These are phyloP conservation scores for Microthyrium microscopicum DNA, from an alignment of 2,329 filamentous ascomycete species.

Conservation along the genomic window DNA sequence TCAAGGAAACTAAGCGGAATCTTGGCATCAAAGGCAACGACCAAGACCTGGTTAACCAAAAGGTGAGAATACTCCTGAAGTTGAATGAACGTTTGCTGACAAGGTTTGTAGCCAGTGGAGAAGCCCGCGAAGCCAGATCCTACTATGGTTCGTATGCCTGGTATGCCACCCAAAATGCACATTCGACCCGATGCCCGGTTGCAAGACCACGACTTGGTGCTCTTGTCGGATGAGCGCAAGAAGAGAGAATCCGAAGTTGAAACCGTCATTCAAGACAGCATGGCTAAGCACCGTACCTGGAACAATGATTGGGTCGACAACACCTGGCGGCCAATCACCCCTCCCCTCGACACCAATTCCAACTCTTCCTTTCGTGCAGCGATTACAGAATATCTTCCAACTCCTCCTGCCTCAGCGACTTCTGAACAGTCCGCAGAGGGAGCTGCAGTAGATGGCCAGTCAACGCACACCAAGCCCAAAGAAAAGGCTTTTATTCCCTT, in stretches of 20 bases:
- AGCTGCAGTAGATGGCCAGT: conserved; percentile 18
- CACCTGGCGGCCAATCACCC: conserved; percentile 71
- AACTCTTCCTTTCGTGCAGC: conserved; percentile 23
- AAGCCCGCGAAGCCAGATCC: no score
- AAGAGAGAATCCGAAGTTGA: conserved; percentile 72
- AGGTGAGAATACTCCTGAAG: no score
- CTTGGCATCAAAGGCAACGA: conserved; percentile 84
- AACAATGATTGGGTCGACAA: conserved; percentile 80
- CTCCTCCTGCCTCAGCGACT: conserved; percentile 23
- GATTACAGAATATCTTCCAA: conserved; percentile 23
- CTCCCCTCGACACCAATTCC: conserved; percentile 39
- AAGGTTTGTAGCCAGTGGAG: no score
- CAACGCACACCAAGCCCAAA: conserved; percentile 5
- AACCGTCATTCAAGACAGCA: conserved; percentile 69
- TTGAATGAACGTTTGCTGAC: no score
- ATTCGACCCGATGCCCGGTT: conserved; percentile 49
- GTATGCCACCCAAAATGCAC: conserved; percentile 27
- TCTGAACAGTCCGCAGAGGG: conserved; percentile 40
- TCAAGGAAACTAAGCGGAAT: conserved; percentile 79
- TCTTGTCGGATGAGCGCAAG: conserved; percentile 58
- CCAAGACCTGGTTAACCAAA: conserved; percentile 70
- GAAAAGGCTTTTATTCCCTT: conserved; percentile 16
- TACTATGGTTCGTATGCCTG: no score
- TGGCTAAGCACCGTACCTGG: conserved; percentile 80
- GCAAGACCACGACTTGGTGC: conserved; percentile 58